A percentile compares a stretch with the other conserved stretches of the same genome.
Conservation (phyloP, 2,329 filamentous ascomycete species). For the Neofusicoccum cordaticola region DNA sequence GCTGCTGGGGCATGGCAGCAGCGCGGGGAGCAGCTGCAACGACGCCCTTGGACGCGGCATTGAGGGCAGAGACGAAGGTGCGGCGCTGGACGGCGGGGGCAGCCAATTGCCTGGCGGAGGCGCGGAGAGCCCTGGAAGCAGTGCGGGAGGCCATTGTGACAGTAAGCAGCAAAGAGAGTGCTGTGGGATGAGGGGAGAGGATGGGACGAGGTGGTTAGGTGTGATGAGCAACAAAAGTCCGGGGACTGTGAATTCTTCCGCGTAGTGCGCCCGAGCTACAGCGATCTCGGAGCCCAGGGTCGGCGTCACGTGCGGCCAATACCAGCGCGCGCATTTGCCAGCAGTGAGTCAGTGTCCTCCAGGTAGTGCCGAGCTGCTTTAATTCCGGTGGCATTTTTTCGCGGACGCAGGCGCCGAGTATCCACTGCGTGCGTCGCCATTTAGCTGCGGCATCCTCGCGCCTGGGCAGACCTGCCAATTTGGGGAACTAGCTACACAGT, state of each 20-base stretch:
- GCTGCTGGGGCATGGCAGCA: conserved; percentile 56
- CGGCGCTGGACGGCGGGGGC: conserved; percentile 52
- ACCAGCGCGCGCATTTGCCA: background rate
- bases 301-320: conserved; percentile 9
- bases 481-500: background rate
- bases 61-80: conserved; percentile 58
- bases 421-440: background rate
- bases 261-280: conserved; percentile 12
- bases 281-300: conserved; percentile 14
- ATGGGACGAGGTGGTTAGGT: conserved; percentile 21
- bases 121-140: conserved; percentile 62
- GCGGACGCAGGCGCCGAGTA: background rate
- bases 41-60: conserved; percentile 46
- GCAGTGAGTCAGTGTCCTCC: background rate
- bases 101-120: conserved; percentile 55
- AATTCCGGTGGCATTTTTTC: background rate
- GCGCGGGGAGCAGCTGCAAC: conserved; percentile 46
- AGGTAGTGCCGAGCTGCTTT: background rate
- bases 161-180: conserved; percentile 26
- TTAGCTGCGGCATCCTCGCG: background rate
- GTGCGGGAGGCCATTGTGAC: conserved; percentile 73
- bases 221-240: conserved; percentile 7
- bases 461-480: background rate
- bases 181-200: conserved; percentile 19
- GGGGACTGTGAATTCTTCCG: conserved; percentile 15